Conservation (phyloP, 1,284 basidiomycete genomes). For the Pulchroboletus neoregius region DNA sequence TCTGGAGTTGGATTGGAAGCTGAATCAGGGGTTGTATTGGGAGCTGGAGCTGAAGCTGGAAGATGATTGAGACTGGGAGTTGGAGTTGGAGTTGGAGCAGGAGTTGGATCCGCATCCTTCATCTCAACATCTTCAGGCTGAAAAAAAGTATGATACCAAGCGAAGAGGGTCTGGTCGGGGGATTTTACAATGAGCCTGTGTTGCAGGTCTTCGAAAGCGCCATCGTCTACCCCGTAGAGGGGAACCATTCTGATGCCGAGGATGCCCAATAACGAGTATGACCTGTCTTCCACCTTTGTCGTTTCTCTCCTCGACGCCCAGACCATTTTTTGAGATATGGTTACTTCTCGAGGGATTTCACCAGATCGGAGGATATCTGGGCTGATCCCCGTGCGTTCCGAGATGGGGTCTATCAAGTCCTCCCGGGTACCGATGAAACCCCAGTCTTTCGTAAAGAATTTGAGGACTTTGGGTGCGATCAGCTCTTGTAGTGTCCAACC, state of each 20-base stretch:
- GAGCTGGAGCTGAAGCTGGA: neutral
- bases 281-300: constrained; percentile 20
- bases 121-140: constrained; percentile 10
- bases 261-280: constrained; percentile 31
- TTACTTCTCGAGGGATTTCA: constrained; percentile 8
- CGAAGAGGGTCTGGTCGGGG: constrained; percentile 29
- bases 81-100: neutral
- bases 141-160: constrained; percentile 19
- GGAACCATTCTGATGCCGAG: constrained; percentile 17
- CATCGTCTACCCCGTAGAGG: constrained; percentile 23
- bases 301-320: constrained; percentile 26
- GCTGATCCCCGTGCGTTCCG: constrained; percentile 19
- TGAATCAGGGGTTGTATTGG: neutral
- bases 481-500: constrained; percentile 33
- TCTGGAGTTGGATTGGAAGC: neutral
- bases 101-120: neutral
- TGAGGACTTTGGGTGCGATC: constrained; percentile 25
- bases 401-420: constrained; percentile 13
- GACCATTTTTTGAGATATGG: constrained; percentile 27
- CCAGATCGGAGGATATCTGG: constrained; percentile 13
- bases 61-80: too few relatives aligned
- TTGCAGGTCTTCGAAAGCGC: constrained; percentile 25
- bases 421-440: constrained; percentile 20
- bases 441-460: constrained; percentile 28
- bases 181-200: constrained; percentile 15